These are phyloP conservation scores for Lactarius hengduanensis DNA, from an alignment of 768 basidiomycete species.

Conservation along the genomic window DNA sequence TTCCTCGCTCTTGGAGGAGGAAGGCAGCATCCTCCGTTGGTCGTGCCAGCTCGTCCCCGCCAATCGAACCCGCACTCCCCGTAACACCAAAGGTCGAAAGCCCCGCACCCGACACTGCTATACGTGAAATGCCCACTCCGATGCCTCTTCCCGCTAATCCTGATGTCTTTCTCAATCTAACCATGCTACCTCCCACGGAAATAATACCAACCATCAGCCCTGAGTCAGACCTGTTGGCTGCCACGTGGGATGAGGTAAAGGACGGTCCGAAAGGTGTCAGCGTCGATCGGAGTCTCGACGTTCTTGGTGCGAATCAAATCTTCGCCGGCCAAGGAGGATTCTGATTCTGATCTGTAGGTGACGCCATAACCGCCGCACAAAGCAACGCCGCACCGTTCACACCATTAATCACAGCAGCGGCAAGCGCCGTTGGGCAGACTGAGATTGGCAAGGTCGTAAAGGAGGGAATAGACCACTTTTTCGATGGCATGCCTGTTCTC, in stretches of 20 bases:
- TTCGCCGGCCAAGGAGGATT: neutral
- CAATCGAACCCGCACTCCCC: neutral
- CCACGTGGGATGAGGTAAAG: conserved; percentile 9
- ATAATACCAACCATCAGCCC: neutral
- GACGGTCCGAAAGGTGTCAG: neutral
- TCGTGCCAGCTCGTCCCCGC: neutral
- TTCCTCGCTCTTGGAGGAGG: conserved; percentile 3
- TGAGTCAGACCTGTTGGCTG: conserved; percentile 3
- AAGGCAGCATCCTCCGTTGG: neutral
- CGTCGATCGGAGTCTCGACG: neutral
- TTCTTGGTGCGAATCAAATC: neutral
- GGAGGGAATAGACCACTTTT: conserved; percentile 29
- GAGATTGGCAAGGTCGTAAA: conserved; percentile 24
- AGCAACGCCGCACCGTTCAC: neutral
- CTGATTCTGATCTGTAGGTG: conserved; percentile 1
- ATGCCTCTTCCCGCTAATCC: neutral
- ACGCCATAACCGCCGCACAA: neutral
- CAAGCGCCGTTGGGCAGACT: conserved; percentile 5
- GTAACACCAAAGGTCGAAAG: neutral
- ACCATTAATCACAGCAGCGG: conserved; percentile 6
- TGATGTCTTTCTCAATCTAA: neutral
- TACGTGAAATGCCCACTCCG: conserved; percentile 1
- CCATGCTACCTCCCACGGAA: neutral
- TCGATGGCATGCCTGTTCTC: conserved; percentile 32
- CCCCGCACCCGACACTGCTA: neutral